Base-by-base conservation (phyloP, 2,329 filamentous ascomycete genomes). In the Aspergillus ibericus region DNA sequence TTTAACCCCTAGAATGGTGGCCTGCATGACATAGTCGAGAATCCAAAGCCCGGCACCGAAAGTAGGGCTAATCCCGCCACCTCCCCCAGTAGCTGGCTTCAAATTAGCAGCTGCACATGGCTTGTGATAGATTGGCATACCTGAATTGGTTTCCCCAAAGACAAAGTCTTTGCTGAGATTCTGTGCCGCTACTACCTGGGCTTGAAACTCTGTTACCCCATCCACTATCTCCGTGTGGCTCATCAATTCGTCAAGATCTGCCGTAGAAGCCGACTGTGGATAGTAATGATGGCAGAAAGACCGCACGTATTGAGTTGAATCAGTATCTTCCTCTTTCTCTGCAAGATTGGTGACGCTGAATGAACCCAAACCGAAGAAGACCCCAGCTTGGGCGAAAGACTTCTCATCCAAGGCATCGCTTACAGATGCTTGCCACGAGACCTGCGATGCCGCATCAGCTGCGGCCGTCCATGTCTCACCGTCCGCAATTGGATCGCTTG, bases 41-140 rank as follows among this genome's bases (percentile, higher is more conserved):
- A 80, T 80, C 81, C 81, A 83, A 4, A 83, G 73, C 1, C 74
- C 80, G 3, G 80, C 80, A 10, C 81, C 81, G 56, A 80, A 82
- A 0, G 79, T 81, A 0, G 79, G 79, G 54, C 75, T 77, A 29
- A 78, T 76, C 4, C 74, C 76, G 32, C 71, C 71, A 22, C 72
- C 75, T 5, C 76, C 76, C 55, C 75, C 72, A 2, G 72, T 76
- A 13, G 72, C 74, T 75, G 9, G 2, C 15, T 16, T 20, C 15
- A 4, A 6, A 9, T 59, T 12, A 58, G 52, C 18, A 15, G 59
- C 8, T n/a, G 15, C 16, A 42, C 1, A n/a, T 10, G 16, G 5
- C 13, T 1, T 7, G 1, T 42, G 5, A 1, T 15, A 8, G 25
- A 12, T 1, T 5, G n/a, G 52, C 61, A 12, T 69, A 80, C 78